Evolutionary conservation across 176 grass and related monocot genomes (phyloP), one percentile per base, ranked within the genome.

Genomic region (Oryza rufipogon): DNA sequence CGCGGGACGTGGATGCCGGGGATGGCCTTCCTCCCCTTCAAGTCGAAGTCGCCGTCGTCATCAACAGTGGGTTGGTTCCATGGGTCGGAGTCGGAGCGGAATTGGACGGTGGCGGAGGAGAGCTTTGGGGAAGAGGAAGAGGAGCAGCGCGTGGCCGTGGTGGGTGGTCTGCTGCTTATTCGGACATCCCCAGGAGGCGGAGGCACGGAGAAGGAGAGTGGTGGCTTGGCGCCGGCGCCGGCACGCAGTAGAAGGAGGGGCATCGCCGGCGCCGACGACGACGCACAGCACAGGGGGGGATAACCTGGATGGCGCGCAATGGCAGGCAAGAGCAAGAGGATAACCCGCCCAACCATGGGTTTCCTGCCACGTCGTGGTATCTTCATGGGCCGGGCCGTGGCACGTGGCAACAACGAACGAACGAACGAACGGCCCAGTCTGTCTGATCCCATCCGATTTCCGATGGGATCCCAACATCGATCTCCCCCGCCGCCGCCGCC

Each of bases 1-100:
- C 95, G 81, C 36, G 95, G 95, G 44, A 98, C 92, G 84, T 93
- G 60, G 64, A 98, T 95, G 6, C 95, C 95, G 46, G 84, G 52
- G 69, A 91, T 83, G 64, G 56, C 68, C 64, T 74, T 77, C 56
- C 56, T 52, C 6, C 82, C 87, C 0, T 75, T 73, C 6, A 19
- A 66, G 6, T 8, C 6, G 41, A 25, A 20, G 30, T 3, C 19
- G 0, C 71, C 49, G 0, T 68, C 45, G 0, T n/a, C 80, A 2
- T 7, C 73, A 17, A 72, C 77, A 19, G 23, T 15, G 45, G 73
- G 46, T 11, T 22, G 17, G 2, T 32, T 32, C 30, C 30, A 32
- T 32, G 30, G 30, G 30, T 32, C 30, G 30, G 30, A 32, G 2
- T 32, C 30, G 30, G 30, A 32, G 30, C 30, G 30, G 30, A 32